phyloP scores from a whole-genome alignment of 257 asterid genomes.

The Agastache rugosa region DNA sequence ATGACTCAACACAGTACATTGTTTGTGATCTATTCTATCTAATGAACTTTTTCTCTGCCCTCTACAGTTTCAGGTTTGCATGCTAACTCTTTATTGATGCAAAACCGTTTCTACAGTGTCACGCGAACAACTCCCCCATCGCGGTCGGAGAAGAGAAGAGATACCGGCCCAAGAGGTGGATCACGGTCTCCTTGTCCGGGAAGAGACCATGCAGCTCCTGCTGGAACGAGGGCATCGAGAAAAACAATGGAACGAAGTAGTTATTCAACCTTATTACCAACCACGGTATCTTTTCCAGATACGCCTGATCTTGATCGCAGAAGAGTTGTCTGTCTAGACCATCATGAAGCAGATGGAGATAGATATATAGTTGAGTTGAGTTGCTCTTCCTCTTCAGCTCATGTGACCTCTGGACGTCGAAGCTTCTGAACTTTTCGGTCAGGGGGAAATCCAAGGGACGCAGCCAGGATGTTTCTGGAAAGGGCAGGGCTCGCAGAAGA shows the following conservation, averaged over 20 bases:
- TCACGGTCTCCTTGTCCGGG: not conserved
- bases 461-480: conserved; percentile 22
- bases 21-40: too few relatives aligned
- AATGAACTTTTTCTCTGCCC: too few relatives aligned
- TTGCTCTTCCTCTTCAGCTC: not conserved
- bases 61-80: too few relatives aligned
- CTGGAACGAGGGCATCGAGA: not conserved
- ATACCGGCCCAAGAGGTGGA: too few relatives aligned
- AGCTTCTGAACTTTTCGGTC: not conserved
- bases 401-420: not conserved
- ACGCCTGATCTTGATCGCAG: not conserved
- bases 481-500: conserved; percentile 89
- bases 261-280: not conserved
- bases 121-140: too few relatives aligned
- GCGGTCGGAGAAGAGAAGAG: too few relatives aligned
- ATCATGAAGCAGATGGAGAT: not conserved
- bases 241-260: not conserved
- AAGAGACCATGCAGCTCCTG: not conserved
- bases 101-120: too few relatives aligned
- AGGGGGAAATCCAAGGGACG: not conserved
- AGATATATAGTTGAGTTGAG: not conserved
- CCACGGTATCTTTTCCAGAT: not conserved
- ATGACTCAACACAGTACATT: too few relatives aligned
- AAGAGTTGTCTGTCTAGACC: not conserved
- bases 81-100: too few relatives aligned